Base-by-base conservation (phyloP, 768 basidiomycete genomes). In the Tulasnella sp. region DNA sequence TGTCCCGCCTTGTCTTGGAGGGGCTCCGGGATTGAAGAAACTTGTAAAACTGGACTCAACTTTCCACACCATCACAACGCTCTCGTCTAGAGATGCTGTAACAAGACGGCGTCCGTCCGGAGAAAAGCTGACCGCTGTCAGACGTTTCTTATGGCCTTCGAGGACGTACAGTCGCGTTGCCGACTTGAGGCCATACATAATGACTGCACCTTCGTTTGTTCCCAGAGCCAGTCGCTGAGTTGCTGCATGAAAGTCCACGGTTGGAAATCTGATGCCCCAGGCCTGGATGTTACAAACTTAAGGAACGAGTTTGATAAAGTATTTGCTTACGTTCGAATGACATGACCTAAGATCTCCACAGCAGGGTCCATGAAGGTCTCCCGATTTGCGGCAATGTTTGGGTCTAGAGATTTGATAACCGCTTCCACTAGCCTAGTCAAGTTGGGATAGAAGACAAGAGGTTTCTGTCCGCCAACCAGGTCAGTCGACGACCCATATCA, bases 181-280 rank as follows among this genome's bases (percentile, higher is more conserved):
- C 0, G 96, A 96, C 86, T 98, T 98, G 77, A 99, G 89, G 84
- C 99, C 98, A 84, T 98, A 99, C 93, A 98, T 96, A 80, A 96
- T 89, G 77, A 96, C 92, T 0, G 96, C 96, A 0, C 97, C 98
- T 86, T 99, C 98, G 79, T 91, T 92, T 0, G 97, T 97, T 0
- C 98, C 98, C 0, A 98, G 96, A 0, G 94, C 95, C 6, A 99
- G 90, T 20, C 95, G 92, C 84, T 99, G 98, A 0, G 91, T 92
- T 2, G 89, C 87, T 87, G 91, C 92, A 83, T 98, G 94, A 85
- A 99, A 98, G 86, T 96, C 97, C n/a, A 98, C 91, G 0, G 93
- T 93, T 0, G 97, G 97, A 84, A 94, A 98, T 2, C 96, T 97
- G 83, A 22, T 28, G 8, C 46, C 18, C 72, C 40, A 40, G 40